Base-by-base conservation (phyloP, 2,329 filamentous ascomycete species). In the Aspergillus sp. region DNA sequence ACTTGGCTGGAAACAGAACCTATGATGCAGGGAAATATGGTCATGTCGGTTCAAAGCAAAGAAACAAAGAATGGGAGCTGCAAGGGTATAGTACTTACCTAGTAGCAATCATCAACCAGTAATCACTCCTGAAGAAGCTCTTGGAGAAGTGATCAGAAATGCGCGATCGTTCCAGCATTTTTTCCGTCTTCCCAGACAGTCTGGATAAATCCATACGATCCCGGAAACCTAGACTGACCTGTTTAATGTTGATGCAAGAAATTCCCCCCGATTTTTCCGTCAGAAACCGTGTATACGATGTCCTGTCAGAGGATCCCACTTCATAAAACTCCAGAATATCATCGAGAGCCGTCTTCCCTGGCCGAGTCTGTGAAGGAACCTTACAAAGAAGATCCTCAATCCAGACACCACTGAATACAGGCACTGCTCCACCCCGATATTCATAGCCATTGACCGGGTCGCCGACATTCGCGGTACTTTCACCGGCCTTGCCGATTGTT, bases 351-450 rank as follows among this genome's bases (percentile, higher is more conserved):
- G 46, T 58, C n/a, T 50, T 51, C 4, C 35, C 50, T 0, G 51
- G 41, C 6, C 27, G 17, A n/a, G 42, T 42, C 7, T 44, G 20
- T 7, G 53, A 70, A 4, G 61, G 61, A 9, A 71, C 60, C 5
- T 64, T 52, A 4, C 57, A 56, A 43, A 68, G 60, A n/a, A 70
- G 51, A 32, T 65, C 61, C 43, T 60, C 61, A 41, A 68, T 57
- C 27, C 61, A 66, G 33, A 57, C 56, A 15, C 62, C 68, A 30
- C 65, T 63, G 37, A 60, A 62, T 27, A 61, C 59, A 43, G 67
- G 64, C 52, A 68, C 60, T 15, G 63, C 59, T 19, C 62, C 67
- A 6, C 62, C 63, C 19, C 63, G 65, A 45, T 65, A 65, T 43
- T 69, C 59, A 44, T 68, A 70, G 1, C 67, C 67, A 27, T 63